Base-by-base conservation (phyloP, 495 filamentous ascomycete species). In the Staphylotrichum tortipilum region DNA sequence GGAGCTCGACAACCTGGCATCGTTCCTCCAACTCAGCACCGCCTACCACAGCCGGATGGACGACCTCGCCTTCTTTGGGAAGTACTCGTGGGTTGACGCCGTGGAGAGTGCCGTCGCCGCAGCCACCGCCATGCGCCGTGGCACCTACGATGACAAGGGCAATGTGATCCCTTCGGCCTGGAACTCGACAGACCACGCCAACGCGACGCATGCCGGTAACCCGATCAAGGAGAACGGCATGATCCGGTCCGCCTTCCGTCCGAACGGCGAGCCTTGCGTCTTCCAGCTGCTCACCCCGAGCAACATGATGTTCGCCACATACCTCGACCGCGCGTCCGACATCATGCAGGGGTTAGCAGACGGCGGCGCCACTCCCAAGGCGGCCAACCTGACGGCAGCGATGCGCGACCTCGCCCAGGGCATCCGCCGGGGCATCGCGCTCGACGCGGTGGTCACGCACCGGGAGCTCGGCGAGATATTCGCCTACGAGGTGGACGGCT, bases 261-360 rank as follows among this genome's bases (percentile, higher is more conserved):
- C 81, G 0, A 79, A 75, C 26, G 80, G 82, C 54, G 80, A 84
- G 59, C 59, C 73, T 0, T 78, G 77, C 24, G 77, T 79, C 52
- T 81, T 68, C 53, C 76, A 82, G 60, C 68, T 78, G 29, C 65
- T 78, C 35, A 77, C 80, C 28, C 80, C 80, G 0, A 70, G 72
- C 44, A 84, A 84, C 59, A 81, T 82, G 79, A 83, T 84, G 80
- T 78, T 81, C 44, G 72, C 78, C 10, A 59, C 68, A 8, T 81
- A 79, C 50, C 72, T 85, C 30, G 69, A 74, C 39, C 67, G 71
- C 10, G 72, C 74, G 3, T 68, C 74, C 0, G 50, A 60, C 9
- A 81, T 85, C 58, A 79, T 79, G 75, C 62, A 65, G 7, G 61
- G 64, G 8, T 63, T 83, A 11, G 66, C 37, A 1, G 41, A 53